Conservation (phyloP, 2,329 filamentous ascomycete genomes). For the Ceratocystis destructans region DNA sequence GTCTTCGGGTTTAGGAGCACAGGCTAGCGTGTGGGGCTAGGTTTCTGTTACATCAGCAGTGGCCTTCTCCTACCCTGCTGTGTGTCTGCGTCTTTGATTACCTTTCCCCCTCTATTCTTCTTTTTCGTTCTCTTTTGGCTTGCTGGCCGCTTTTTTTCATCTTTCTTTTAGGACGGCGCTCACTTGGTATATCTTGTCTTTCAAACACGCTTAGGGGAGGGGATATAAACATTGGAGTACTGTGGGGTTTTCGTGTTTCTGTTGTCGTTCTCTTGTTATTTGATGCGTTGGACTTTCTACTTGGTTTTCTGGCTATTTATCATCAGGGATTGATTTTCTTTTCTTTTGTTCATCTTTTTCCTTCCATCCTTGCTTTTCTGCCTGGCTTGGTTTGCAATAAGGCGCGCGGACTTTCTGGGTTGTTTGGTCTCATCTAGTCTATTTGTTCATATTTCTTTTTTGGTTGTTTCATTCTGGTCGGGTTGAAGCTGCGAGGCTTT, state of each 20-base stretch:
- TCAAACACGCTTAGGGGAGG: constrained; percentile 4
- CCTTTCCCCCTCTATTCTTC: constrained; percentile 7
- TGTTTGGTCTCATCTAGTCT: constrained; percentile 3
- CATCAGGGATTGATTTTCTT: constrained; percentile 6
- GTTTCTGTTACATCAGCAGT: neutral
- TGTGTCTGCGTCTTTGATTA: constrained; percentile 7
- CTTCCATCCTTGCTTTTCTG: constrained; percentile 2
- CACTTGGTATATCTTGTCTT: constrained; percentile 9
- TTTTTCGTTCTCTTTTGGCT: constrained; percentile 7
- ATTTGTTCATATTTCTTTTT: neutral
- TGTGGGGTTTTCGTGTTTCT: constrained; percentile 8
- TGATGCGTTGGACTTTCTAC: neutral
- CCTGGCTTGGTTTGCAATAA: neutral
- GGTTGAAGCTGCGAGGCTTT: neutral
- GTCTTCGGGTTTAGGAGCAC: constrained; percentile 67
- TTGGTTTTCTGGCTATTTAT: constrained; percentile 6
- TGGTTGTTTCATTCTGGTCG: neutral
- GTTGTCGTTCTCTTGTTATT: neutral
- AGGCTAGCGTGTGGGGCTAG: constrained; percentile 90
- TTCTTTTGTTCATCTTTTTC: neutral
- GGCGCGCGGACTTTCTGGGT: neutral
- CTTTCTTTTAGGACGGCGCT: constrained; percentile 11
- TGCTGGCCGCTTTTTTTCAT: neutral
- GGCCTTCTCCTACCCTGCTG: neutral
- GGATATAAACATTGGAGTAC: constrained; percentile 1